Base-by-base conservation (phyloP, 1,284 basidiomycete species). In the Cryptococcus sp. region DNA sequence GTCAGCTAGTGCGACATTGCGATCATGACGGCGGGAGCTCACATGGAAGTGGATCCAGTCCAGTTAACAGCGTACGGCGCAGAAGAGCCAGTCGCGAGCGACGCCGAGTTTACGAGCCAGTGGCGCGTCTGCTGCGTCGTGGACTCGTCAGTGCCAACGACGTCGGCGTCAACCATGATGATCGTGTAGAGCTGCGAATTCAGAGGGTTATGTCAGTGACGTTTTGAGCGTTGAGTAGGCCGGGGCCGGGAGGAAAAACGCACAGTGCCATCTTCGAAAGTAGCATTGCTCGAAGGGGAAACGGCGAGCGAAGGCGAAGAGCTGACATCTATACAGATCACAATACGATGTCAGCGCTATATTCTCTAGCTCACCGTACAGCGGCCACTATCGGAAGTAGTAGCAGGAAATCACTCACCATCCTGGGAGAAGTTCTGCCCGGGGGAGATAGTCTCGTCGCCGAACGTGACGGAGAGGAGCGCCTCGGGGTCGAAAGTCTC, bases 81-180 rank as follows among this genome's bases (percentile, higher is more conserved):
- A n/a, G 28, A 21, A 37, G 53, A 55, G 68, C 62, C 58, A 78
- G 83, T 77, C 33, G 73, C 68, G 51, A 88, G 65, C 12, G 79
- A 80, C 21, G 82, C 85, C 42, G 81, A 79, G 72, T 90, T 90
- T 61, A 85, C 83, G 49, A 91, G 83, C 88, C 88, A 91, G 78
- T 91, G 89, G 59, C 87, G 83, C 54, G 83, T 87, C 64, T 74
- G 68, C 13, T 56, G 45, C 28, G 61, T 66, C 52, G 52, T 60
- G 43, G 78, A 71, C 56, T 83, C 77, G 62, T 85, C 80, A 48
- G 80, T 73, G 44, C 86, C 86, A 43, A 85, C 83, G 35, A 81
- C 67, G 59, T 83, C 83, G 16, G 85, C 85, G 66, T 90, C 88
- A 38, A 84, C 81, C 84, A 90, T 87, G 28, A 82, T 78, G 47